Conservation (phyloP, 2,329 filamentous ascomycete genomes). For the Claviceps monticola region DNA sequence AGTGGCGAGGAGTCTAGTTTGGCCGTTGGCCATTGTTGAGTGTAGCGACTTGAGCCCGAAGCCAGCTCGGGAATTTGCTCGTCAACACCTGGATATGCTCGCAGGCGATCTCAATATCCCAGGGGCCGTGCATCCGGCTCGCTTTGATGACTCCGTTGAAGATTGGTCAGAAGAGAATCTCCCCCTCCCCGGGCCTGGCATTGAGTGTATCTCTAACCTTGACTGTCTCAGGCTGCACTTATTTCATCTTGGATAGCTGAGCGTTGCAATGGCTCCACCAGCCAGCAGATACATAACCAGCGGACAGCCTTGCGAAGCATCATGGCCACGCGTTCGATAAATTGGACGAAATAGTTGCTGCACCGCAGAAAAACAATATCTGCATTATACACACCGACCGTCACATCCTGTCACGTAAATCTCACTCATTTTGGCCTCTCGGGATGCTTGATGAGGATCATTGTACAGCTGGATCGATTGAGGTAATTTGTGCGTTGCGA, state of each 20-base stretch:
- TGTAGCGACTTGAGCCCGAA: conserved; percentile 4
- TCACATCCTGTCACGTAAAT: too few species aligned
- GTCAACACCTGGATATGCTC: conserved; percentile 9
- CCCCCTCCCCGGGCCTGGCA: background rate
- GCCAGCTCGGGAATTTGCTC: conserved; percentile 6
- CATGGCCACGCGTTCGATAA: too few species aligned
- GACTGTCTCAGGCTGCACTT: background rate
- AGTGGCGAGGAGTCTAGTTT: conserved; percentile 11
- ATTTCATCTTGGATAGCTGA: background rate
- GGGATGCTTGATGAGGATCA: too few species aligned
- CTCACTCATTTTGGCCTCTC: too few species aligned
- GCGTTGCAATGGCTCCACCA: too few species aligned
- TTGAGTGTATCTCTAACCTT: background rate
- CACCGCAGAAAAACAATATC: too few species aligned
- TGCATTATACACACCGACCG: too few species aligned
- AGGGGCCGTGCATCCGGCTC: conserved; percentile 6
- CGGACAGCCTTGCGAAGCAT: too few species aligned
- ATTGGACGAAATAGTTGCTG: too few species aligned
- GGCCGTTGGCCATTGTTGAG: conserved; percentile 12
- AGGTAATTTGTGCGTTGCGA: too few species aligned
- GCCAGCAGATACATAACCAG: too few species aligned
- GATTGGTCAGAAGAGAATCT: background rate
- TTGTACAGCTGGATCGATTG: too few species aligned
- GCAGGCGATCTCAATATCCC: conserved; percentile 11
- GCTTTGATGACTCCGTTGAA: background rate